These are phyloP conservation scores for Pythium myriotylum DNA, from an alignment of 352 stramenopile species.

Conservation along the genomic window DNA sequence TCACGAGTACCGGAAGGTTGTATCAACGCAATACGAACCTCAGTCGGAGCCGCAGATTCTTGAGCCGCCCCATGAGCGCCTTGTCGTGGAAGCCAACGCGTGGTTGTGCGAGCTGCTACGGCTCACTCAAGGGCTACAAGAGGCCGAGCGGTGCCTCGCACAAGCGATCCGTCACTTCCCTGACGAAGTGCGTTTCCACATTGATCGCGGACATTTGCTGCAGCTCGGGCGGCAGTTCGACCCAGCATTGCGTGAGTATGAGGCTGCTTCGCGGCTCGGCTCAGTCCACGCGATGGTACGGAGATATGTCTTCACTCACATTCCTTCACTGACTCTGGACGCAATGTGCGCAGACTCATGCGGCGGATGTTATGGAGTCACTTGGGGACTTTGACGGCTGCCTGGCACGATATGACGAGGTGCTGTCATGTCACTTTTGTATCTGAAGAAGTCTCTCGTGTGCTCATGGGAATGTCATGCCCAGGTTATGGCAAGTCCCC, in stretches of 20 bases:
- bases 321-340: too few species aligned
- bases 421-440: slow-evolving; percentile 7
- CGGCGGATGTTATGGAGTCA: slow-evolving; percentile 55
- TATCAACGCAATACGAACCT: slow-evolving; percentile 25
- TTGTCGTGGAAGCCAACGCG: slow-evolving; percentile 38
- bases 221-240: slow-evolving; percentile 59
- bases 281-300: slow-evolving; percentile 54
- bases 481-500: slow-evolving; percentile 4
- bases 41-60: slow-evolving; percentile 11
- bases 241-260: slow-evolving; percentile 54
- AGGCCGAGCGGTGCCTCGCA: slow-evolving; percentile 56
- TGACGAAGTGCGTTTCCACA: slow-evolving; percentile 53
- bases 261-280: slow-evolving; percentile 43
- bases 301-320: neutral
- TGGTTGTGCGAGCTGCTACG: slow-evolving; percentile 61
- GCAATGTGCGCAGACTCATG: slow-evolving; percentile 60
- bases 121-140: slow-evolving; percentile 45
- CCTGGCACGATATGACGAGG: slow-evolving; percentile 56
- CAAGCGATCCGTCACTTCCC: slow-evolving; percentile 54
- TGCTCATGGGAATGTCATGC: neutral
- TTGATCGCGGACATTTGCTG: slow-evolving; percentile 63
- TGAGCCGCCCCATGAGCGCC: slow-evolving; percentile 23
- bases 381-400: slow-evolving; percentile 60
- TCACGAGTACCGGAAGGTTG: slow-evolving; percentile 53
- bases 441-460: neutral